Percentiles rank a stretch among this genome's conserved stretches.
phyloP scores from a whole-genome alignment of 75 land plant species.

The Isoetes taiwanensis region DNA sequence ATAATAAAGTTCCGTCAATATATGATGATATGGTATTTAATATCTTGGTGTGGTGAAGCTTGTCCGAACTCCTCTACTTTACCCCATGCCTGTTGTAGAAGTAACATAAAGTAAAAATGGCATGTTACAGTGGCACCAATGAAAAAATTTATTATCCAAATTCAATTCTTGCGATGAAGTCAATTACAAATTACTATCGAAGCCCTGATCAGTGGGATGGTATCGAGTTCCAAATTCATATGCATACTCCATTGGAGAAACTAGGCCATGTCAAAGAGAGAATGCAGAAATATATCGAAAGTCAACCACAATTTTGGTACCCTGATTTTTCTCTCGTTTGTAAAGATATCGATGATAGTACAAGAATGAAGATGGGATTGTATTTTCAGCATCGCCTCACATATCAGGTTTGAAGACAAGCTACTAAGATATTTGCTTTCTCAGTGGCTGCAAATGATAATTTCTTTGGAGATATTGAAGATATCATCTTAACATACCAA shows the following conservation, averaged over 20 bases:
- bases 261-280: neutral
- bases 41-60: too few relatives aligned
- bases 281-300: conserved; percentile 6
- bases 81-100: too few relatives aligned
- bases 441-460: neutral
- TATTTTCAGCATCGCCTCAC: conserved; percentile 1
- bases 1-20: too few relatives aligned
- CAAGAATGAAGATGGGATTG: conserved; percentile 1
- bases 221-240: conserved; percentile 7
- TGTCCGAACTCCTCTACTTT: too few relatives aligned
- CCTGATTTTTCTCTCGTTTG: conserved; percentile 1
- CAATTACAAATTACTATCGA: conserved; percentile 1
- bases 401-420: too few relatives aligned
- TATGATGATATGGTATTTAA: too few relatives aligned
- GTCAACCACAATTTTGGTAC: conserved; percentile 8
- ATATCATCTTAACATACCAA: neutral
- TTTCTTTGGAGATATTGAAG: neutral
- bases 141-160: conserved; percentile 6
- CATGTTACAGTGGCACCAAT: neutral
- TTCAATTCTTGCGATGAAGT: neutral
- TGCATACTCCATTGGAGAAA: conserved; percentile 1
- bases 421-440: neutral
- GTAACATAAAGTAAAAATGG: too few relatives aligned
- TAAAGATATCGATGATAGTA: conserved; percentile 6
- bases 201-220: conserved; percentile 7